A percentile compares a stretch with the other conserved stretches of the same genome.
Evolutionary conservation across 768 basidiomycete species (phyloP).

Genomic region (Boletus reticuloceps): DNA sequence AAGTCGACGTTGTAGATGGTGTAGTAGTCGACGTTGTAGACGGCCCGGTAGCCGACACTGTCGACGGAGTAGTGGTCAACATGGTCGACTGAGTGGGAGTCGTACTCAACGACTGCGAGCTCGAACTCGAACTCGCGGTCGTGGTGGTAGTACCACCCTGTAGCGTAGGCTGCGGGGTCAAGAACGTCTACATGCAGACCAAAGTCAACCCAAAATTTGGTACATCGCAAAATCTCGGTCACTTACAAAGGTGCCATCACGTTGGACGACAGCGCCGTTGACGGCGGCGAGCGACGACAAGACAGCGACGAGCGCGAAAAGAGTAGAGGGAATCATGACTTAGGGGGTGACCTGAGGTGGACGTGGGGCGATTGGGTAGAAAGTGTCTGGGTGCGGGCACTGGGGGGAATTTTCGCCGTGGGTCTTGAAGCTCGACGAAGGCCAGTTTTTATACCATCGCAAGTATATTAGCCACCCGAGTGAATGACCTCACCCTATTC

Average conservation of each 20-base stretch:
- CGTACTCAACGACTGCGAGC: not conserved
- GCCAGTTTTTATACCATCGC: slow-evolving; percentile 8
- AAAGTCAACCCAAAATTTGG: not conserved
- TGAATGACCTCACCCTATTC: not conserved
- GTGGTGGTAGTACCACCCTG: not conserved
- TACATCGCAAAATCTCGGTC: not conserved
- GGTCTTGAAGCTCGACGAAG: not conserved
- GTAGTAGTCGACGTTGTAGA: not conserved
- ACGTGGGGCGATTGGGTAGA: not conserved
- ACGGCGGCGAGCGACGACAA: slow-evolving; percentile 13
- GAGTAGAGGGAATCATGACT: slow-evolving; percentile 10
- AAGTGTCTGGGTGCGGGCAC: not conserved
- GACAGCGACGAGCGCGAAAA: not conserved
- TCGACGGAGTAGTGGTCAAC: not conserved
- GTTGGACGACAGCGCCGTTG: slow-evolving; percentile 17
- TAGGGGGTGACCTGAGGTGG: too few species aligned
- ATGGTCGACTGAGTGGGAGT: not conserved
- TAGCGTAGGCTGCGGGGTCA: slow-evolving; percentile 10
- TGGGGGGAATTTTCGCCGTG: not conserved
- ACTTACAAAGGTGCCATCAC: slow-evolving; percentile 18
- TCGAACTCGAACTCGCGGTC: not conserved
- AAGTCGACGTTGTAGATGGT: not conserved
- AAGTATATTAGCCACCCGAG: slow-evolving; percentile 11
- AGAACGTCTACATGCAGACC: not conserved
- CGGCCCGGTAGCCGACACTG: not conserved